Conservation (phyloP, 2,329 filamentous ascomycete genomes). For the Microcyclospora tardicrescens region DNA sequence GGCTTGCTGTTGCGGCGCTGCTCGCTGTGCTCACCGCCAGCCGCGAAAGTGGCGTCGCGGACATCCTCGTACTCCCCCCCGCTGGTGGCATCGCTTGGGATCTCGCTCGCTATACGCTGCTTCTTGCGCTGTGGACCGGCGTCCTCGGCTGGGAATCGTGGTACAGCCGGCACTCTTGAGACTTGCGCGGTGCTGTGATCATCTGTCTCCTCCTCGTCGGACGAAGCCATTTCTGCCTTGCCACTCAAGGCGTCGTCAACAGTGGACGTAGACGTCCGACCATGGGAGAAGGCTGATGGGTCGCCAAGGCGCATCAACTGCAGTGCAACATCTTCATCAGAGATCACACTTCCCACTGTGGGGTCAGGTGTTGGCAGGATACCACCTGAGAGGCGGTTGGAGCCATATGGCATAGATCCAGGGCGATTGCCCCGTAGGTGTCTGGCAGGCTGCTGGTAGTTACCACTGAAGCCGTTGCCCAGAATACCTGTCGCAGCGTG, state of each 20-base stretch:
- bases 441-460: conserved; percentile 12
- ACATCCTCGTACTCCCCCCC: conserved; percentile 46
- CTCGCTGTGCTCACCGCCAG: conserved; percentile 41
- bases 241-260: conserved; percentile 89
- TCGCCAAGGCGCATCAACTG: conserved; percentile 94
- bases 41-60: conserved; percentile 40
- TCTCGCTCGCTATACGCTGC: conserved; percentile 32
- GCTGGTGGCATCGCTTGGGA: conserved; percentile 47
- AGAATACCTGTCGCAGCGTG: conserved; percentile 13
- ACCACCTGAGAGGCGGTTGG: conserved; percentile 36
- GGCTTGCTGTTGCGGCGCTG: conserved; percentile 25
- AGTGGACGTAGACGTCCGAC: conserved; percentile 84
- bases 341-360: conserved; percentile 94
- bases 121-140: conserved; percentile 23
- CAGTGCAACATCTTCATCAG: conserved; percentile 93
- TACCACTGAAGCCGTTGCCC: conserved; percentile 7
- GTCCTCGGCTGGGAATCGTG: conserved; percentile 15
- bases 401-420: conserved; percentile 25
- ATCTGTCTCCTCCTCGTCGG: conserved; percentile 49
- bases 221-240: conserved; percentile 71
- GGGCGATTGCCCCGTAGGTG: conserved; percentile 50
- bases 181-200: conserved; percentile 67
- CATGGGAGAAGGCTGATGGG: conserved; percentile 84
- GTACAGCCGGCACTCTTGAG: conserved; percentile 13
- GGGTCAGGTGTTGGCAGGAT: conserved; percentile 88